Percentiles rank a stretch among this genome's conserved stretches.
Evolutionary conservation across 2,329 filamentous ascomycete species (phyloP).

Genomic region (Monosporascus sp.): DNA sequence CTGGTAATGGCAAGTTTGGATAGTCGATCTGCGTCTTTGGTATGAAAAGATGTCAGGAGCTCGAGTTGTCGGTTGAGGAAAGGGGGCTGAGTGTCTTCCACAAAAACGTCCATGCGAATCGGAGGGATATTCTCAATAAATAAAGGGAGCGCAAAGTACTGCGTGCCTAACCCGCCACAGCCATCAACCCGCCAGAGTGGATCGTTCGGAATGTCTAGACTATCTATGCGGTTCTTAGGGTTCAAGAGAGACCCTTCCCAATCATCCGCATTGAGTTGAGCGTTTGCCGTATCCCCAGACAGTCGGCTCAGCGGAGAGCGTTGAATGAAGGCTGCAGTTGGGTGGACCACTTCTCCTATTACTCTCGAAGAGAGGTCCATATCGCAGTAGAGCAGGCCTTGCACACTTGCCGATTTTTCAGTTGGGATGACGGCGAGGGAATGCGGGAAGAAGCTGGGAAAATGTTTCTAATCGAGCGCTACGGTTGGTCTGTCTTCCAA

Average conservation of each 20-base stretch:
- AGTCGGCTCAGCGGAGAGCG: background rate
- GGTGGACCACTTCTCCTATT: constrained; percentile 53
- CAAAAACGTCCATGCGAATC: constrained; percentile 53
- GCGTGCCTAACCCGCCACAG: constrained; percentile 50
- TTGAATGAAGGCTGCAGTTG: constrained; percentile 46
- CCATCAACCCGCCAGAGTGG: constrained; percentile 57
- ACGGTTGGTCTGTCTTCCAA: no score
- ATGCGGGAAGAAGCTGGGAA: no score
- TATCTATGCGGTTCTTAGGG: constrained; percentile 57
- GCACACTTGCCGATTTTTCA: constrained; percentile 5
- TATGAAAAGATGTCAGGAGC: constrained; percentile 50
- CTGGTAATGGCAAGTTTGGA: constrained; percentile 45
- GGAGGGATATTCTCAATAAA: constrained; percentile 43
- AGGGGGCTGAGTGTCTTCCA: constrained; percentile 43
- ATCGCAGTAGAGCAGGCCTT: constrained; percentile 6
- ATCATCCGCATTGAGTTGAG: constrained; percentile 3
- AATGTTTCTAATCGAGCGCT: no score
- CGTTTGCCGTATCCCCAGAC: background rate
- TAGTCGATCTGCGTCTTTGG: constrained; percentile 43
- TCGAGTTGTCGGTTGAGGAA: constrained; percentile 42
- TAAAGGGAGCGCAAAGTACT: constrained; percentile 51
- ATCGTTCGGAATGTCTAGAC: constrained; percentile 37
- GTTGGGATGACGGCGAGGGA: background rate
- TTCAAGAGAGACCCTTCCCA: constrained; percentile 51
- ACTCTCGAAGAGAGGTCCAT: constrained; percentile 51